Evolutionary conservation across 1,284 basidiomycete species (phyloP).

Genomic region (Ustilago tritici): DNA sequence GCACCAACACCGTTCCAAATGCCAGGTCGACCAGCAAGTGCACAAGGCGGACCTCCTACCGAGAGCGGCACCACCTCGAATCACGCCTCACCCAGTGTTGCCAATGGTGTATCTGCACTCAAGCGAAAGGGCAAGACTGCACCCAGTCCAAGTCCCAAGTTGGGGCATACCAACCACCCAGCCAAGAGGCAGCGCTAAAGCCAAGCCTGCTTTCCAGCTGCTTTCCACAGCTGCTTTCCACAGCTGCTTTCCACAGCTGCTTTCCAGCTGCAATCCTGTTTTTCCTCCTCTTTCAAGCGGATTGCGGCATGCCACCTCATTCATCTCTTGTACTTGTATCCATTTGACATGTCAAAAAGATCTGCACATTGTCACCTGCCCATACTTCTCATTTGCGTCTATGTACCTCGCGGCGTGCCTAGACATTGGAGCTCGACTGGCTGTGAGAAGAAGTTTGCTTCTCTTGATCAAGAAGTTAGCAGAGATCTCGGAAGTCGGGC

Average conservation of each 20-base stretch:
- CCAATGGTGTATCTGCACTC: constrained; percentile 27
- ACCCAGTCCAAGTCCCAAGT: constrained; percentile 49
- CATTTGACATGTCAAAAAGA: constrained; percentile 1
- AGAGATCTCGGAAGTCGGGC: constrained; percentile 5
- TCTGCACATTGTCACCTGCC: not conserved
- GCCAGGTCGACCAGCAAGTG: constrained; percentile 37
- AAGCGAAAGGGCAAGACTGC: constrained; percentile 50
- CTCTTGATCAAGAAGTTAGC: constrained; percentile 1
- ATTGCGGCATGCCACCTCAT: constrained; percentile 4
- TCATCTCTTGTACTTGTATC: constrained; percentile 15
- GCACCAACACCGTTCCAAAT: constrained; percentile 24
- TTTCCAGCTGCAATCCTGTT: not conserved
- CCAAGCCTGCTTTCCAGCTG: not conserved
- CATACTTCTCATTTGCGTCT: not conserved
- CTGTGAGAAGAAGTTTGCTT: not conserved
- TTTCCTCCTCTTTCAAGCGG: not conserved
- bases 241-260: not conserved
- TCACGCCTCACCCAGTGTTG: constrained; percentile 36
- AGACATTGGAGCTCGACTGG: not conserved
- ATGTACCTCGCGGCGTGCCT: not conserved
- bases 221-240: not conserved
- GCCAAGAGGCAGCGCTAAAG: constrained; percentile 45
- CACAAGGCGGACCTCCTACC: constrained; percentile 26
- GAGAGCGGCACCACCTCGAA: constrained; percentile 31
- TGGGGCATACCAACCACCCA: constrained; percentile 30